Percentiles rank a stretch among this genome's conserved stretches.
These are phyloP conservation scores for Neocatenulostroma microsporum DNA, from an alignment of 2,329 filamentous ascomycete species.

Conservation along the genomic window DNA sequence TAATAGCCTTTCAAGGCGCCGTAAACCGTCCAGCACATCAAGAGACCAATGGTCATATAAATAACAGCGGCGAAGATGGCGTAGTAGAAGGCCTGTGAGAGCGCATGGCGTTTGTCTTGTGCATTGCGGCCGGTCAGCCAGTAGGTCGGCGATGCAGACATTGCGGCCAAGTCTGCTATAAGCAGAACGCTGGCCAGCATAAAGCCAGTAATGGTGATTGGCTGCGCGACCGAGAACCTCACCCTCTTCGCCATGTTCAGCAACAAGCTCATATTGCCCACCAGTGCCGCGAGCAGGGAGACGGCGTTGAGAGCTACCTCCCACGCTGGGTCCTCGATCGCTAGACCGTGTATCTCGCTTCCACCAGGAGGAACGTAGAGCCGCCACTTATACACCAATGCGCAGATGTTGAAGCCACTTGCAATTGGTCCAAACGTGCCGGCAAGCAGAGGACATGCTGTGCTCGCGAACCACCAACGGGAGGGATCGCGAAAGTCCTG, in stretches of 20 bases:
- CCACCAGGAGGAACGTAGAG: slow-evolving; percentile 41
- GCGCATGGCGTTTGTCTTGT: slow-evolving; percentile 31
- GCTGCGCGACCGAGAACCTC: slow-evolving; percentile 49
- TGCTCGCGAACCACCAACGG: slow-evolving; percentile 56
- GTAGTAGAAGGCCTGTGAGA: slow-evolving; percentile 54
- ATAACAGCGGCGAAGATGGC: slow-evolving; percentile 50
- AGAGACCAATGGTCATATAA: slow-evolving; percentile 48
- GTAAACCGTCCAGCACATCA: slow-evolving; percentile 50
- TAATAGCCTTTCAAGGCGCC: slow-evolving; percentile 50
- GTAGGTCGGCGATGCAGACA: slow-evolving; percentile 39
- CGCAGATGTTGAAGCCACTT: slow-evolving; percentile 36
- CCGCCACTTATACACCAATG: slow-evolving; percentile 50
- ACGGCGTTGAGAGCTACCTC: slow-evolving; percentile 47
- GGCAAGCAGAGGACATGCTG: slow-evolving; percentile 50
- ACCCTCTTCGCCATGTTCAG: slow-evolving; percentile 53
- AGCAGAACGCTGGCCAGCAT: slow-evolving; percentile 48
- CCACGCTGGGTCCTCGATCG: slow-evolving; percentile 49
- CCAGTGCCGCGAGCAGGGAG: slow-evolving; percentile 47
- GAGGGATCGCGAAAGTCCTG: slow-evolving; percentile 37
- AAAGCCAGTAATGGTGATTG: slow-evolving; percentile 55
- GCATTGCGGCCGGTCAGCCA: slow-evolving; percentile 32
- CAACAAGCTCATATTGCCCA: slow-evolving; percentile 48
- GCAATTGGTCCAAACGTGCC: slow-evolving; percentile 36
- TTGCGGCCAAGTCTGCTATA: slow-evolving; percentile 43
- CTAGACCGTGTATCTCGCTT: slow-evolving; percentile 38